Evolutionary conservation across 2,329 filamentous ascomycete genomes (phyloP), one percentile per base, ranked within the genome.

Genomic region (Orbilia quercus): DNA sequence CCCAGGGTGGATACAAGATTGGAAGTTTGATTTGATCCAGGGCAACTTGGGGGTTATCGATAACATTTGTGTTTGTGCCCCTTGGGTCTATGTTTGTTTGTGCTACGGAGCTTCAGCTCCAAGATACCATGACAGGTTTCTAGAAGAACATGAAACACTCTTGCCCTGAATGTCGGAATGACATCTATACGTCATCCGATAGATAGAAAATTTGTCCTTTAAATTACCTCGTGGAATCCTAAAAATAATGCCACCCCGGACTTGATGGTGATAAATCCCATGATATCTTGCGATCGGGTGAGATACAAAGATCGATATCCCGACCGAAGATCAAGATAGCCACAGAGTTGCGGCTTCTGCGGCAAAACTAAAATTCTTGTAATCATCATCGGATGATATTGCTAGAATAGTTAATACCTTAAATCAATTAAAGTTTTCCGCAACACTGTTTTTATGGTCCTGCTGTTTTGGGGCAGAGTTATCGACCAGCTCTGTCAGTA

Each of bases 121-220:
- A 50, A 4, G 25, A 38, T 55, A 63, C n/a, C n/a, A 34, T 67
- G 63, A 59, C 53, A 67, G 31, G 34, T 34, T 71, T 72, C 67
- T 72, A 72, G 67, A 72, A 72, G 18, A 54, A 59, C 67, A n/a
- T 72, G 59, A 72, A 72, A 72, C 67, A 53, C 59, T 58, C 48
- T 57, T 14, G 7, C 45, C 44, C 45, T 58, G 51, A 53, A 59
- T 47, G 23, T 25, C 31, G 50, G 51, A 71, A 45, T 36, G 36
- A 36, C 18, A 58, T 72, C 2, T 18, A 45, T 45, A 55, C 48
- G 51, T 72, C 67, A 59, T 64, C 31, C 16, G 18, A 38, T 28
- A 16, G 59, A 3, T 5, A 22, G 38, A 38, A 53, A 22, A 47
- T 58, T 48, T 54, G 23, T 42, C n/a, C 40, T 50, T n/a, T n/a